Evolutionary conservation across 495 filamentous ascomycete species (phyloP), one percentile per base, ranked within the genome.

Genomic region (Tuber indicum): DNA sequence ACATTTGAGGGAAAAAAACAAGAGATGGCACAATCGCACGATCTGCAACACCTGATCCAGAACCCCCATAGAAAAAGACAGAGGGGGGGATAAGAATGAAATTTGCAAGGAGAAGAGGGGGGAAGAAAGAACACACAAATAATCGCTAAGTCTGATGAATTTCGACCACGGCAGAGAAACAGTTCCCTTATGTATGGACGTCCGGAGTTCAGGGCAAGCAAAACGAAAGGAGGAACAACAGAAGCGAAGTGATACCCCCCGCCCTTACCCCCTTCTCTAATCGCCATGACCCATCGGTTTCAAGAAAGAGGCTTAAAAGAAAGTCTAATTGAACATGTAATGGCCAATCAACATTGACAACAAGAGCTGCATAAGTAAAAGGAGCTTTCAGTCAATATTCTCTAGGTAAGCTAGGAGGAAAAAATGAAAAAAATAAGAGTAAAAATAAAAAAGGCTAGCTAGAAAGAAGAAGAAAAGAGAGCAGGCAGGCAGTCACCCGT

Each of bases 251-350:
- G 42, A 73, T 46, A 72, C 75, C 42, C 43, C 58, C 58, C 16
- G 45, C 12, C 44, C 14, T 10, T 45, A 10, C 44, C 12, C 46
- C 47, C 4, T 21, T 26, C n/a, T 32, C 17, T 39, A 41, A 69
- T 19, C n/a, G 49, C 43, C n/a, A 47, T 52, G n/a, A 49, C 74
- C 74, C 71, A 21, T 66, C 8, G n/a, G 58, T 66, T 17, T 66
- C 0, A 46, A 49, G 74, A 78, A 79, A 82, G 71, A 77, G 76
- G 81, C 78, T 70, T 71, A 77, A 78, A 83, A 83, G 81, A 80
- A 66, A 47, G 47, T 80, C 78, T 80, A 80, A 76, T 72, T 69
- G 76, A 79, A 79, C 78, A 79, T 69, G 73, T 78, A 52, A 46
- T 72, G 75, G 47, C 71, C 42, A 71, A 43, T 49, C 36, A 75